Base-by-base conservation (phyloP, 2,329 filamentous ascomycete genomes). In the Cadophora sp. region DNA sequence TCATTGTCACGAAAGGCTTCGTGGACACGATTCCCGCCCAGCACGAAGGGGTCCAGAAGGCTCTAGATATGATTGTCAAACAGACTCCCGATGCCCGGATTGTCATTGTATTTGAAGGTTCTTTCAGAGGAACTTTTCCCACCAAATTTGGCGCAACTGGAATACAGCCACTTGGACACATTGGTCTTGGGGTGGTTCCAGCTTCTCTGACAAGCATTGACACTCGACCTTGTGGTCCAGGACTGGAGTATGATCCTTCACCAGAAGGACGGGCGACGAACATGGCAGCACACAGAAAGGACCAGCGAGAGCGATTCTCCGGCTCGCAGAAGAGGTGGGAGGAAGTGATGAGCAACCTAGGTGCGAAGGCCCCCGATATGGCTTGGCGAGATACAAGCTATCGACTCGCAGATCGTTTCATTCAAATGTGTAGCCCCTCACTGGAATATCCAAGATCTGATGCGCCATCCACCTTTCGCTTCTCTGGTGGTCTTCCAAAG, bases 91-190 rank as follows among this genome's bases (percentile, higher is more conserved):
- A 31, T 16, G 53, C 69, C 3, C 68, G 79, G 51, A 75, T 85
- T 43, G 69, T 86, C 31, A 71, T 84, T 11, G 63, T 85, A n/a
- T 77, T 77, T 31, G 83, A 85, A 70, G 75, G 76, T 1, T 73
- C 77, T 5, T 80, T 78, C 60, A 75, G 79, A 61, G 82, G 80
- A 0, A 70, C 77, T 11, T 69, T 78, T 0, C 81, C 82, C 0
- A 77, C 81, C 59, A 69, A 73, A 4, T 73, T 79, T 46, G 81
- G 81, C 79, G 64, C 82, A 76, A 12, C 76, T 69, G 71, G 83
- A 76, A 26, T 84, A 76, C 68, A 69, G 67, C 64, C 75, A 63
- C 14, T 76, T 77, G 19, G 80, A 76, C 75, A 76, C 22, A 75
- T 85, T 67, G 80, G 78, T 22, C 75, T 84, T 40, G 78, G 81